These are phyloP conservation scores for Coleophoma cylindrospora DNA, from an alignment of 2,329 filamentous ascomycete species.

Conservation along the genomic window DNA sequence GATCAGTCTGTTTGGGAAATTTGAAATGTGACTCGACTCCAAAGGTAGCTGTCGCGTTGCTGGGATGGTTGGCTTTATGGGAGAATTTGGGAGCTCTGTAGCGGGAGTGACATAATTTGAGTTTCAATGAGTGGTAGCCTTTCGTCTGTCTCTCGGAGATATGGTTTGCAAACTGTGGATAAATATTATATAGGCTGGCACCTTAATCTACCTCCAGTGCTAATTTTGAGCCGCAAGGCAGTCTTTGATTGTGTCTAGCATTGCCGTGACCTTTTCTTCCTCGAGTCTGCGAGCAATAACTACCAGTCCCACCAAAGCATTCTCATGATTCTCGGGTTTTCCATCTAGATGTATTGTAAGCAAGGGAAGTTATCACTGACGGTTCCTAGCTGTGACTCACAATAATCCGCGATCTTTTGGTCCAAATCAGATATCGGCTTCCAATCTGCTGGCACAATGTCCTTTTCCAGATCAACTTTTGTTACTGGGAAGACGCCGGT, in stretches of 20 bases:
- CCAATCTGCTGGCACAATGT: conserved; percentile 16
- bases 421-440: conserved; percentile 14
- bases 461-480: conserved; percentile 16
- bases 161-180: no score
- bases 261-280: conserved; percentile 19
- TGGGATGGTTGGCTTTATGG: no score
- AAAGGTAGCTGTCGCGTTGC: no score
- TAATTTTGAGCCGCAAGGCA: neutral
- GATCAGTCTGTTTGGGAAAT: no score
- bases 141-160: no score
- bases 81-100: no score
- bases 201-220: no score
- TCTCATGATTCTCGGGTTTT: conserved; percentile 19
- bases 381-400: conserved; percentile 4
- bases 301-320: conserved; percentile 17
- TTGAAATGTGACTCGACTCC: no score
- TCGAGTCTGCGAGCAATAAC: conserved; percentile 18
- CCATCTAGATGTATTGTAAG: conserved; percentile 8
- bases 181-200: no score
- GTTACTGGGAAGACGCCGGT: conserved; percentile 20
- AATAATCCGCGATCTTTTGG: conserved; percentile 13
- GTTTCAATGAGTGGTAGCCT: no score
- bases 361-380: neutral
- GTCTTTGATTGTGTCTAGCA: conserved; percentile 12
- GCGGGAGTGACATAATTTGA: no score